Evolutionary conservation across 1,284 basidiomycete genomes (phyloP).

Genomic region (Phellopilus nigrolimitatus): DNA sequence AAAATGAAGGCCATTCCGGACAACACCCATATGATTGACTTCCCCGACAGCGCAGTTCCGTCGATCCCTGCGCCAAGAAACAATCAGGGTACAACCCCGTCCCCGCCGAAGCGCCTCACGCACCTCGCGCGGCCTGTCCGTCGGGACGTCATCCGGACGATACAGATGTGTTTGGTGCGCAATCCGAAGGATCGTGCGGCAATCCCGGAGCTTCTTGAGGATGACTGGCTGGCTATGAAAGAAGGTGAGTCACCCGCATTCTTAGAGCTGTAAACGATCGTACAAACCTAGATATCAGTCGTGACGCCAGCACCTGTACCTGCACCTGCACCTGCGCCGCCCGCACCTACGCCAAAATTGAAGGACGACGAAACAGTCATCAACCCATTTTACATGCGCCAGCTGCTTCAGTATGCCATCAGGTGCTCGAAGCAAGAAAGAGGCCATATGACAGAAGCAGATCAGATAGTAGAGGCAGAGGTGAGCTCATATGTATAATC

Average conservation of each 20-base stretch:
- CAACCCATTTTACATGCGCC: constrained; percentile 69
- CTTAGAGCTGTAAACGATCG: background rate
- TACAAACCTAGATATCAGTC: background rate
- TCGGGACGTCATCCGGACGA: constrained; percentile 62
- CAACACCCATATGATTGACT: constrained; percentile 65
- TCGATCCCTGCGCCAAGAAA: constrained; percentile 37
- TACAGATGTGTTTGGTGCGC: constrained; percentile 71
- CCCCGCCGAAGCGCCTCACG: constrained; percentile 52
- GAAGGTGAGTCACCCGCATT: constrained; percentile 8
- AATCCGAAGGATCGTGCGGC: constrained; percentile 73
- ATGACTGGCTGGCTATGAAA: constrained; percentile 61
- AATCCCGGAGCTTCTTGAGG: constrained; percentile 71
- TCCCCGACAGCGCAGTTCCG: constrained; percentile 61
- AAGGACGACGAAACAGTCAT: constrained; percentile 62
- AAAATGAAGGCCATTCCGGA: constrained; percentile 90
- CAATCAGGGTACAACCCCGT: constrained; percentile 26
- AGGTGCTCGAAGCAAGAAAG: background rate
- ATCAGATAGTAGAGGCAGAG: constrained; percentile 6
- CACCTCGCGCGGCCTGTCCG: constrained; percentile 64
- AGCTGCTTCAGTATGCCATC: constrained; percentile 63
- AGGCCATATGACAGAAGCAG: constrained; percentile 1
- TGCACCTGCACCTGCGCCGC: background rate
- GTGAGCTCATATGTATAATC: constrained; percentile 2
- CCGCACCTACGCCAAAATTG: constrained; percentile 28
- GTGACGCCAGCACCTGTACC: background rate